Base-by-base conservation (phyloP, 768 basidiomycete genomes). In the Sutorius australiensis region DNA sequence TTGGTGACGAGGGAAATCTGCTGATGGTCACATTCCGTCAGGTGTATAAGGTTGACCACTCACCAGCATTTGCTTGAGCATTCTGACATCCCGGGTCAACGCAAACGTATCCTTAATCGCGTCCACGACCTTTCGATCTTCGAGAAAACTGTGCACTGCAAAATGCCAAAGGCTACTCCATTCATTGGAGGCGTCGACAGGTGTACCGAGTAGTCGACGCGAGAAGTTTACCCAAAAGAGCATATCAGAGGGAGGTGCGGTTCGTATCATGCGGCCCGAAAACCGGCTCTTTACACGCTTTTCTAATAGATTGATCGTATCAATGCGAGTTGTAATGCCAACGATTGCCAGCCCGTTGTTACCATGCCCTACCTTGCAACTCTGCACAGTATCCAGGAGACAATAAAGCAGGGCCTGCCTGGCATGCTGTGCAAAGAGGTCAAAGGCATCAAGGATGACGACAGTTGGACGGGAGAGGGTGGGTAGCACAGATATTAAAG, bases 241-340 rank as follows among this genome's bases (percentile, higher is more conserved):
- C 1, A 83, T 54, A 9, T 72, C 73, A 5, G 72, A 62, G 2
- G 86, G 83, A 13, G 88, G 81, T 0, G 83, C 79, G 6, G 91
- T 85, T 43, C 91, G 82, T 51, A 95, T 77, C 61, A 92, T 89
- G 50, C 97, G 79, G 31, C 94, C 92, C 2, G 95, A 98, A 72
- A 98, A 99, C 3, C 97, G 83, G 58, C 93, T 97, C 71, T 98
- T 97, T 46, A 99, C 97, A 40, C 97, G 80, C 68, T 99, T 99
- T 68, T 99, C 97, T 16, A 99, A 76, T 3, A 89, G 72, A 57
- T 90, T 88, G 54, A 98, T 80, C 16, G 92, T 88, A 62, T 98
- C 94, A 21, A 95, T 79, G 9, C 94, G 84, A 31, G 83, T 84
- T 1, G 94, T 93, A 11, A 94, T 69, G 8, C 97, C 97, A 33